Evolutionary conservation across 2,329 filamentous ascomycete genomes (phyloP), one percentile per base, ranked within the genome.

Genomic region (Corynespora cassiicola): DNA sequence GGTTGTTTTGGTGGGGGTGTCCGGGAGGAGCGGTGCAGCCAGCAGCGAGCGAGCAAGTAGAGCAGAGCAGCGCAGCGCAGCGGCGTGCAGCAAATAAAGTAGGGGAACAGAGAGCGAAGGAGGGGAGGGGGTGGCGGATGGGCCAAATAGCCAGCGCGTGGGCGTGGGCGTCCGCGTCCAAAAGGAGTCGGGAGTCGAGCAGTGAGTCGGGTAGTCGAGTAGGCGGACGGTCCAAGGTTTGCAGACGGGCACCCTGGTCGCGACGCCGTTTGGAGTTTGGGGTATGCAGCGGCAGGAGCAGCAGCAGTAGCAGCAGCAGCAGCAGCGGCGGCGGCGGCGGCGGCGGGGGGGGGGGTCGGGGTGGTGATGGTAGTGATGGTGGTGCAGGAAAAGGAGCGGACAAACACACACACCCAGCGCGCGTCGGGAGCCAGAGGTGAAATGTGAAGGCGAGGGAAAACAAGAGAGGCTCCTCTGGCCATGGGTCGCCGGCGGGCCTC

Each of bases 161-260:
- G 26, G 8, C 10, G 14, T 14, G 14, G 14, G 6, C 7, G 28
- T 8, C 14, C 28, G 11, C 9, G 10, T 19, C 6, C 8, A 19
- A 19, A 15, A 31, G 28, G 10, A 19, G n/a, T n/a, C n/a, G n/a
- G n/a, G n/a, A n/a, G n/a, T n/a, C n/a, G n/a, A n/a, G n/a, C n/a
- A n/a, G n/a, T n/a, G n/a, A n/a, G n/a, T n/a, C n/a, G n/a, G n/a
- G n/a, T n/a, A n/a, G n/a, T n/a, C n/a, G n/a, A n/a, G n/a, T n/a
- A n/a, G n/a, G n/a, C n/a, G n/a, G n/a, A n/a, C 21, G 36, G 31
- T 22, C 10, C 27, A 39, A 41, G 36, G 38, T 41, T 33, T 50
- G 18, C 42, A 44, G 45, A 38, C 11, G 25, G 33, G 31, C 37
- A 54, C 45, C 50, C 52, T 34, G 45, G 54, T 50, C 42, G 40